Evolutionary conservation across 1,284 basidiomycete species (phyloP).

Genomic region (Inonotus obliquus): DNA sequence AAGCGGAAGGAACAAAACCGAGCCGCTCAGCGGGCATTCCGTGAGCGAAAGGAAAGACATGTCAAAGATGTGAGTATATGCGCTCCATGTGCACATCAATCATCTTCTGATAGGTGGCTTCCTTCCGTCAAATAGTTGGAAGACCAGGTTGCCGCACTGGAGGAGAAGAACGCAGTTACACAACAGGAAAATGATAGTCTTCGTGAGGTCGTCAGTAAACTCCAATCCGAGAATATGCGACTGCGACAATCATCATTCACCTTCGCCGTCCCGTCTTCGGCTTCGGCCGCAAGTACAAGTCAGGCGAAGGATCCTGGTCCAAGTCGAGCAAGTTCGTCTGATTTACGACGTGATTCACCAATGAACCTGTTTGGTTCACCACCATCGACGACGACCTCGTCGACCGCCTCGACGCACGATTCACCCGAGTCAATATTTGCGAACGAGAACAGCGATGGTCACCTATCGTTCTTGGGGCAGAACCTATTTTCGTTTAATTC

Average conservation of each 20-base stretch:
- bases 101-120: conserved; percentile 14
- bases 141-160: conserved; percentile 75
- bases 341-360: conserved; percentile 19
- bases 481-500: conserved; percentile 60
- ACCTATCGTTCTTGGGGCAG: conserved; percentile 62
- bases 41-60: conserved; percentile 85
- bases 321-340: conserved; percentile 20
- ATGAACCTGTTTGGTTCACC: conserved; percentile 20
- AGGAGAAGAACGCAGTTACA: conserved; percentile 66
- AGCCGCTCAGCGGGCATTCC: conserved; percentile 80
- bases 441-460: conserved; percentile 50
- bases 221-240: conserved; percentile 73
- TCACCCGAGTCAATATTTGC: conserved; percentile 25
- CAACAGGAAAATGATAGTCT: conserved; percentile 73
- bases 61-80: conserved; percentile 71
- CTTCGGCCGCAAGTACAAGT: conserved; percentile 20
- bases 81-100: conserved; percentile 6
- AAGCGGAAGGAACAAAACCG: conserved; percentile 87
- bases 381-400: conserved; percentile 27
- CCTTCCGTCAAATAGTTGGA: conserved; percentile 52
- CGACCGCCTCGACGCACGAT: conserved; percentile 29
- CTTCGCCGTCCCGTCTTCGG: conserved; percentile 52
- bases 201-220: conserved; percentile 67
- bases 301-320: conserved; percentile 17
- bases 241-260: conserved; percentile 73